Evolutionary conservation across 192 early-diverging fungal species (phyloP).

Genomic region (Umbelopsis ramanniana): DNA sequence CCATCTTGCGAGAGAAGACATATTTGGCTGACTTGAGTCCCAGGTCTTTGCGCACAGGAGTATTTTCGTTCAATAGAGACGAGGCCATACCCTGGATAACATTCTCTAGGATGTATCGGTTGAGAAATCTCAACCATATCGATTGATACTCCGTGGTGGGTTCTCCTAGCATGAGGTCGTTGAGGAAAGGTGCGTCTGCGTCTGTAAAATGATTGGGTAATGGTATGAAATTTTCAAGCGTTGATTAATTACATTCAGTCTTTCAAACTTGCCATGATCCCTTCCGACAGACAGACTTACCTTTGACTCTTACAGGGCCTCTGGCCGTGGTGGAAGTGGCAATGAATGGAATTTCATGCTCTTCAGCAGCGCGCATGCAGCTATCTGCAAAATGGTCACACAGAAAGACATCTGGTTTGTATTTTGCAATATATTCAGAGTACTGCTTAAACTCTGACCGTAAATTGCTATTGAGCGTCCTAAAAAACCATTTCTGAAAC

Average conservation of each 20-base stretch:
- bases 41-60: neutral
- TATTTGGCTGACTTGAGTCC: neutral
- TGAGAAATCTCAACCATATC: neutral
- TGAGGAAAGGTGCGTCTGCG: constrained; percentile 24
- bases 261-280: no score
- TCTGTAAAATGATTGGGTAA: neutral
- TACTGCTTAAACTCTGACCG: neutral
- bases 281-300: no score
- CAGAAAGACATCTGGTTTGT: constrained; percentile 14
- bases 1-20: constrained; percentile 1
- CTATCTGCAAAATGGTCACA: constrained; percentile 34
- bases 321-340: constrained; percentile 28
- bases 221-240: no score
- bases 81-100: neutral
- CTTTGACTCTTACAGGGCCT: constrained; percentile 16
- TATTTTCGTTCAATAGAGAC: neutral
- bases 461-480: neutral
- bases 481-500: neutral
- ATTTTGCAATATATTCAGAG: neutral
- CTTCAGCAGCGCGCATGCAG: constrained; percentile 25
- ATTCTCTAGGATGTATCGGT: neutral
- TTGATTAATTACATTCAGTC: no score
- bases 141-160: constrained; percentile 8
- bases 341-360: constrained; percentile 28
- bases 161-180: constrained; percentile 3